Conservation (phyloP, 805 yeast species). For the Grigorovia jiainica region DNA sequence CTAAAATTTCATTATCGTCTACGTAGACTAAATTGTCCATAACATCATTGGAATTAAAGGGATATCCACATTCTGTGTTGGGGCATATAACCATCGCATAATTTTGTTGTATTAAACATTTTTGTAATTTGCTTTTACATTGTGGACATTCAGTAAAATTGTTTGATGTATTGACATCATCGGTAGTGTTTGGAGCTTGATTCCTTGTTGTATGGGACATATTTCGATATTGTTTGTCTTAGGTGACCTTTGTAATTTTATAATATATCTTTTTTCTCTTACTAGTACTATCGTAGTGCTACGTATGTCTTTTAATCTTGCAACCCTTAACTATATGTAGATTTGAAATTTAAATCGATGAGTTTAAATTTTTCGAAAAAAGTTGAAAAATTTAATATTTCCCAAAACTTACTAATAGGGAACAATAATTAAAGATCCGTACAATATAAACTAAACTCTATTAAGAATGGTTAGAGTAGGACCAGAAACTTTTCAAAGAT, state of each 20-base stretch:
- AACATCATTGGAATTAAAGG: constrained; percentile 20
- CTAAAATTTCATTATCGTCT: constrained; percentile 20
- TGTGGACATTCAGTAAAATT: constrained; percentile 17
- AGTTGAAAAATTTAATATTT: neutral
- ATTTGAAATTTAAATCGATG: neutral
- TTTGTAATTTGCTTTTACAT: constrained; percentile 17
- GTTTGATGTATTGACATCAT: neutral
- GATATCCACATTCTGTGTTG: constrained; percentile 20
- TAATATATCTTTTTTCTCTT: too few relatives aligned
- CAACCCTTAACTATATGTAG: too few relatives aligned
- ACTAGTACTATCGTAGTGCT: neutral
- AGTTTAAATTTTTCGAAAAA: neutral
- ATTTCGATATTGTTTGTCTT: too few relatives aligned
- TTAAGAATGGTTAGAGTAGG: constrained; percentile 42
- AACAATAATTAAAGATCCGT: too few relatives aligned
- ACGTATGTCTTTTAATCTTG: neutral
- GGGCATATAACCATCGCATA: constrained; percentile 27
- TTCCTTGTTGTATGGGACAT: neutral
- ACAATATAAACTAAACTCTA: neutral
- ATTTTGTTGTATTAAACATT: constrained; percentile 27
- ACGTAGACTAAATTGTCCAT: constrained; percentile 19
- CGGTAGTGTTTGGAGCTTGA: neutral
- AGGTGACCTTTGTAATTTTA: too few relatives aligned
- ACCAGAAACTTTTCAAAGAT: constrained; percentile 49
- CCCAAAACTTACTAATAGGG: neutral